Base-by-base conservation (phyloP, 345 rosid species). In the Pugionium dolabratum region DNA sequence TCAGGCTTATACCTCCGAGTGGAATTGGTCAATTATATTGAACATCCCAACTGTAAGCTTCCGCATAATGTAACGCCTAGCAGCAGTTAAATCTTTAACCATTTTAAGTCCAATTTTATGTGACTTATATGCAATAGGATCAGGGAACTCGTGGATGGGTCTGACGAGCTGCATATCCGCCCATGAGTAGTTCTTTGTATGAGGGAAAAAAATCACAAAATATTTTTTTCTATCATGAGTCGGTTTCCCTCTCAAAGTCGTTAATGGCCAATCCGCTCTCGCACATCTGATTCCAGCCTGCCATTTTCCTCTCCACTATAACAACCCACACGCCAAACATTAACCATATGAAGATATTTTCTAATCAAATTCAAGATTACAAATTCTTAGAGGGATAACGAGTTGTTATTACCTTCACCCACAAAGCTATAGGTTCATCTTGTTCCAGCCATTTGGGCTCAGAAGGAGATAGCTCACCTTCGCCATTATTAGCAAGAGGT, bases 231-330 rank as follows among this genome's bases (percentile, higher is more conserved):
- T 79, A 65, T 85, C 99, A 51, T 90, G 99, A 63, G 95, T 94
- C 4, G 96, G 97, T 77, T 90, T 90, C n/a, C 88, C 98, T 78
- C 71, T 91, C 78, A 91, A 78, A 54, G 98, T 95, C n/a, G 94
- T 73, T 52, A 95, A 70, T 11, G 99, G 97, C 85, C 97, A 87
- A 82, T 91, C 97, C 7, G 91, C 90, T 73, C 85, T 91, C 40
- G 90, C 91, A 66, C 99, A 95, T 78, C 86, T 82, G 59, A 95
- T 89, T 79, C 97, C 98, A 28, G 92, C 94, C 35, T 87, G 93
- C 99, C 99, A 95, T 83, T 77, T 89, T 36, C 98, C 99, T 79
- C 99, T 85, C 99, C 97, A 94, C 97, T 94, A 62, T 51, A 78
- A 66, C 80, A 72, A 40, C 2, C 79, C 64, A 61, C 60, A 73